phyloP scores from a whole-genome alignment of 768 basidiomycete genomes.

The Candolleomyces eurysporus region DNA sequence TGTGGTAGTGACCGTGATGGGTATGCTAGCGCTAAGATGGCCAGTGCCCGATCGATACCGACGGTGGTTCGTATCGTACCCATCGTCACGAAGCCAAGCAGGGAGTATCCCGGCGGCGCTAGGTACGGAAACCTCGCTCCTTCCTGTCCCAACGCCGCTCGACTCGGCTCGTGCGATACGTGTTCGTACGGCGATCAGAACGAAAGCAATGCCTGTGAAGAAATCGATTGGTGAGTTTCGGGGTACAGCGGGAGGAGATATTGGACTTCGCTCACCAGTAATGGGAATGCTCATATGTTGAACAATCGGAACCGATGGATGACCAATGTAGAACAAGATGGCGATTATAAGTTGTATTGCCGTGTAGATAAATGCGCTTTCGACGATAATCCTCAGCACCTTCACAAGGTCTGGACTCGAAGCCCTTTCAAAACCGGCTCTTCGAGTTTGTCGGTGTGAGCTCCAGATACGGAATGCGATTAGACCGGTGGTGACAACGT shows the following conservation, averaged over 20 bases:
- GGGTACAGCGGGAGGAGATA: neutral
- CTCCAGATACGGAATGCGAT: slow-evolving; percentile 25
- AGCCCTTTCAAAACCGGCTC: slow-evolving; percentile 16
- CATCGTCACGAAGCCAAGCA: no score
- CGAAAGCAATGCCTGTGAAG: slow-evolving; percentile 26
- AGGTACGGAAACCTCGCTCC: no score
- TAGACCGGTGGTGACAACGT: slow-evolving; percentile 25
- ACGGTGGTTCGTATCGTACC: no score
- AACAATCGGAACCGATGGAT: slow-evolving; percentile 25
- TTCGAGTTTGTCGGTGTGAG: slow-evolving; percentile 20
- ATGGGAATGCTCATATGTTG: slow-evolving; percentile 26
- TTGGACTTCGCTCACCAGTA: slow-evolving; percentile 19
- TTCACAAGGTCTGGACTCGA: slow-evolving; percentile 14
- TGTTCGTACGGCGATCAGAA: slow-evolving; percentile 27
- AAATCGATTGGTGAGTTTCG: neutral
- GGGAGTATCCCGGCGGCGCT: no score
- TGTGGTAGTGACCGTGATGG: no score
- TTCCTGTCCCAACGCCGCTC: no score
- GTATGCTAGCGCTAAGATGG: no score
- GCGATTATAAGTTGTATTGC: slow-evolving; percentile 24
- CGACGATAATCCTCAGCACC: slow-evolving; percentile 26
- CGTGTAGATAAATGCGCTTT: slow-evolving; percentile 32
- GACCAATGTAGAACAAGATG: slow-evolving; percentile 22
- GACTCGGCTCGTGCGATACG: slow-evolving; percentile 15
- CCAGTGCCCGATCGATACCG: no score